Evolutionary conservation across 1,284 basidiomycete genomes (phyloP).

Genomic region (Veloporphyrellus conicus): DNA sequence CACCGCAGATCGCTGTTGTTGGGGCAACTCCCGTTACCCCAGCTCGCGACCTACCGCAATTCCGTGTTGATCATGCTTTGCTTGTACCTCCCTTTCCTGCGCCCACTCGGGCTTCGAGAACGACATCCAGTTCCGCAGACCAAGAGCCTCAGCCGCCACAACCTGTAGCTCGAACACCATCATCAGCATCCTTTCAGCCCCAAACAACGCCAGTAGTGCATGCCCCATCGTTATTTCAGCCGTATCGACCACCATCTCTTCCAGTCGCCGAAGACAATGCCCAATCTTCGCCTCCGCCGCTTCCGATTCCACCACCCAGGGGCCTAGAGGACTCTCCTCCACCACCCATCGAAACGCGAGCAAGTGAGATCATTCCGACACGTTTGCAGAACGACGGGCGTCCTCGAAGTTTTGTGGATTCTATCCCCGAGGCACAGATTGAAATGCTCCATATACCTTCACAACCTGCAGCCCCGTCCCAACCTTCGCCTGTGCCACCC

Average conservation of each 20-base stretch:
- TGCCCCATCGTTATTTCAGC: slow-evolving; percentile 27
- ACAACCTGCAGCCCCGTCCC: slow-evolving; percentile 2
- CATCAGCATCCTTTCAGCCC: slow-evolving; percentile 18
- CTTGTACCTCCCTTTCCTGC: slow-evolving; percentile 30
- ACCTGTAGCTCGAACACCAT: slow-evolving; percentile 5
- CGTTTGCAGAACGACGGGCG: slow-evolving; percentile 14
- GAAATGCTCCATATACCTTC: slow-evolving; percentile 27
- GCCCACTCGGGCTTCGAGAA: slow-evolving; percentile 25
- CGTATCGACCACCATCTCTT: slow-evolving; percentile 25
- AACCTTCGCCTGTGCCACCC: background rate
- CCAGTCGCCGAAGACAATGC: slow-evolving; percentile 15
- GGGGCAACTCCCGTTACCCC: slow-evolving; percentile 26
- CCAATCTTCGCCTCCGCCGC: slow-evolving; percentile 28
- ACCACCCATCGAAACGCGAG: slow-evolving; percentile 23
- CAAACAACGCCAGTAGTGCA: slow-evolving; percentile 7
- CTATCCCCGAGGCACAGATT: slow-evolving; percentile 19
- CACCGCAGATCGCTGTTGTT: slow-evolving; percentile 32
- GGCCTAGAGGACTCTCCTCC: slow-evolving; percentile 23
- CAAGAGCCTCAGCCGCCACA: slow-evolving; percentile 16
- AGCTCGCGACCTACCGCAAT: slow-evolving; percentile 22
- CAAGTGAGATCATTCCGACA: slow-evolving; percentile 26
- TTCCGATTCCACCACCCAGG: slow-evolving; percentile 30
- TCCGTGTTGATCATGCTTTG: slow-evolving; percentile 21
- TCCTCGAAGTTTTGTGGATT: background rate
- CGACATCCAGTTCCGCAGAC: slow-evolving; percentile 22